Evolutionary conservation across 2,329 filamentous ascomycete species (phyloP).

Genomic region (Aspergillus versicolor): DNA sequence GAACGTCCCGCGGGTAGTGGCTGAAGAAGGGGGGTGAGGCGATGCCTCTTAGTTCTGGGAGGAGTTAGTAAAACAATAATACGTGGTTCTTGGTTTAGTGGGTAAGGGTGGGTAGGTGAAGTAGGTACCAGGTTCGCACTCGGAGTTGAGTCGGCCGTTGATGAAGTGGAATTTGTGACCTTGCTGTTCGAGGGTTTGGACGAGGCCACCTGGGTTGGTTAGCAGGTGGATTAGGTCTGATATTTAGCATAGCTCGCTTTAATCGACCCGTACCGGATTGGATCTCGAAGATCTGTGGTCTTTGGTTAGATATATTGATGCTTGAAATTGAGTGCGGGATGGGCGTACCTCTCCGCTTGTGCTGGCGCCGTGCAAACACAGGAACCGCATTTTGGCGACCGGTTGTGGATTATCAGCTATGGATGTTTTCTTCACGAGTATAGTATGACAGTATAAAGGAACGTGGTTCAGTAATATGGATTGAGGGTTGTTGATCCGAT

Average conservation of each 20-base stretch:
- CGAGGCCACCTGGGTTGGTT: conserved; percentile 27
- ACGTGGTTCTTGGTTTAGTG: background rate
- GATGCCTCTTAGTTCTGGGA: conserved; percentile 29
- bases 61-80: background rate
- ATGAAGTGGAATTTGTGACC: conserved; percentile 31
- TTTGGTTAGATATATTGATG: background rate
- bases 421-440: background rate
- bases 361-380: conserved; percentile 33
- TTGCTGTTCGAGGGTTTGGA: conserved; percentile 24
- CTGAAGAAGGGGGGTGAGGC: conserved; percentile 32
- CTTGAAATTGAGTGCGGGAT: background rate
- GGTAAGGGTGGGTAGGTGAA: conserved; percentile 4
- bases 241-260: background rate
- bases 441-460: too few species aligned
- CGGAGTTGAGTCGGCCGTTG: conserved; percentile 25
- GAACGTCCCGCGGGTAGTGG: conserved; percentile 27
- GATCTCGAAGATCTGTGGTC: conserved; percentile 33
- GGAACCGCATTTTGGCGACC: conserved; percentile 28
- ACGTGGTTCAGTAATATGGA: background rate
- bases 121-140: conserved; percentile 28
- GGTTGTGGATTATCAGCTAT: background rate
- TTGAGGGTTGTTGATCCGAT: conserved; percentile 1
- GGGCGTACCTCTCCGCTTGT: conserved; percentile 31
- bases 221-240: too few species aligned
- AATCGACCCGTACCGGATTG: conserved; percentile 25